A percentile compares a stretch with the other conserved stretches of the same genome.
Evolutionary conservation across 2,329 filamentous ascomycete genomes (phyloP).

Genomic region (Paradendryphiella salina): DNA sequence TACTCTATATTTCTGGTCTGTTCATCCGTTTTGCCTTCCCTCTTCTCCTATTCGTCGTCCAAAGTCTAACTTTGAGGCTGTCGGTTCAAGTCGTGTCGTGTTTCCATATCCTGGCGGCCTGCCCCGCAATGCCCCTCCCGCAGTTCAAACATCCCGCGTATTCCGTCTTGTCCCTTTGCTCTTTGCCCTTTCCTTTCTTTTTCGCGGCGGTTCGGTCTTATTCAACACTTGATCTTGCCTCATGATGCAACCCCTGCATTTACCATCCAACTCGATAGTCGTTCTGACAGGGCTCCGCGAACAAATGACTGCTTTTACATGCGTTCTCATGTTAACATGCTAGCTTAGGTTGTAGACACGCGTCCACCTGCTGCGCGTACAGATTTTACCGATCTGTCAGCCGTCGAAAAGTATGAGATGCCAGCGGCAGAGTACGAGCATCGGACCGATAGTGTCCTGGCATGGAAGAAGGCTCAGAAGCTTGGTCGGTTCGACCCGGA

Average conservation of each 20-base stretch:
- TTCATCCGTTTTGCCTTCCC: conserved; percentile 5
- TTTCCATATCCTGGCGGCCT: conserved; percentile 20
- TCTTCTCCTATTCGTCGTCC: conserved; percentile 19
- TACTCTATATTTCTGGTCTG: conserved; percentile 13
- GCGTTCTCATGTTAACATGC: conserved; percentile 29
- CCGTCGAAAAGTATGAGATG: conserved; percentile 88
- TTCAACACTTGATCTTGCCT: conserved; percentile 14
- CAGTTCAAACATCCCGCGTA: background rate
- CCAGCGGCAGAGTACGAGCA: conserved; percentile 83
- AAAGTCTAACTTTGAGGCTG: conserved; percentile 24
- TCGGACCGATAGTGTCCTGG: conserved; percentile 83
- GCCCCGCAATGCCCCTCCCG: conserved; percentile 28
- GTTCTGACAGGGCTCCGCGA: conserved; percentile 16
- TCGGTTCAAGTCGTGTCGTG: conserved; percentile 14
- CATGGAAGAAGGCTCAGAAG: conserved; percentile 94
- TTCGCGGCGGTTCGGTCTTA: conserved; percentile 15
- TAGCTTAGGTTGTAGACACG: conserved; percentile 71
- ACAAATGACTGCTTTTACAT: conserved; percentile 19
- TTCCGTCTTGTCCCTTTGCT: conserved; percentile 1
- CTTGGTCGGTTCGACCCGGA: conserved; percentile 94
- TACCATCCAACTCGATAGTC: conserved; percentile 6
- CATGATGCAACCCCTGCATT: conserved; percentile 22
- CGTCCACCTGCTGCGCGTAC: conserved; percentile 74
- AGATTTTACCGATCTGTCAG: conserved; percentile 79
- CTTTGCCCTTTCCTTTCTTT: conserved; percentile 19